These are phyloP conservation scores for Rosa rugosa DNA, from an alignment of 306 rosid genomes.

Conservation along the genomic window DNA sequence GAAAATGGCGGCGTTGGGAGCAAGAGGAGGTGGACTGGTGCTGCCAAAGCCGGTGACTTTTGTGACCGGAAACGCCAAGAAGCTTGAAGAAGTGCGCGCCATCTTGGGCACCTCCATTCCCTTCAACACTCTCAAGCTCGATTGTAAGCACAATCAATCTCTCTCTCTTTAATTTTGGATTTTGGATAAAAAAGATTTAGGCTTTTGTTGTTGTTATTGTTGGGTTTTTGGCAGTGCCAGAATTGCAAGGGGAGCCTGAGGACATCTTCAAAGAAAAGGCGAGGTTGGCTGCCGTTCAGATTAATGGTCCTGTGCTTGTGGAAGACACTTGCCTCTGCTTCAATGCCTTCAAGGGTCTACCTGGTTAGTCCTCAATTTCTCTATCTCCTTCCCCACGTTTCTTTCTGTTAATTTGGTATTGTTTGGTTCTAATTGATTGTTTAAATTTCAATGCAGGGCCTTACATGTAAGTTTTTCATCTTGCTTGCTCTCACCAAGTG, in stretches of 20 bases:
- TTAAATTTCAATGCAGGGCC: slow-evolving; percentile 73
- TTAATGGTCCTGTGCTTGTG: slow-evolving; percentile 92
- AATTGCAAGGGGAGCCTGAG: slow-evolving; percentile 97
- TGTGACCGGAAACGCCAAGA: slow-evolving; percentile 95
- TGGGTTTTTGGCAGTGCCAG: slow-evolving; percentile 62
- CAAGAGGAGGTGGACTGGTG: slow-evolving; percentile 49
- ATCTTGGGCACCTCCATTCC: slow-evolving; percentile 87
- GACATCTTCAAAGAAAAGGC: slow-evolving; percentile 95
- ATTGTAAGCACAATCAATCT: slow-evolving; percentile 33
- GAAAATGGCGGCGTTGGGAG: slow-evolving; percentile 50
- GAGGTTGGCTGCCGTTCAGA: slow-evolving; percentile 86
- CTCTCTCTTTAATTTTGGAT: not conserved
- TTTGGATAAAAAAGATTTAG: not conserved
- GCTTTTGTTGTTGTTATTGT: not conserved
- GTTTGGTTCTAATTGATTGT: slow-evolving; percentile 18
- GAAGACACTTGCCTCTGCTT: slow-evolving; percentile 98
- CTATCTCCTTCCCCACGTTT: not conserved
- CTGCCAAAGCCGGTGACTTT: slow-evolving; percentile 89
- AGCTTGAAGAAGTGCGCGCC: slow-evolving; percentile 96
- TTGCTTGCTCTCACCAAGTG: slow-evolving; percentile 35
- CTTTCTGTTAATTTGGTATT: slow-evolving; percentile 14
- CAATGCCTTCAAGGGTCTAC: slow-evolving; percentile 96
- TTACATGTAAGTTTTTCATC: slow-evolving; percentile 76
- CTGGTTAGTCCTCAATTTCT: slow-evolving; percentile 51
- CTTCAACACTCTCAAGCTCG: slow-evolving; percentile 85